A percentile compares a stretch with the other conserved stretches of the same genome.
phyloP scores from a whole-genome alignment of 1,284 basidiomycete genomes.

The Ustilago esculenta region DNA sequence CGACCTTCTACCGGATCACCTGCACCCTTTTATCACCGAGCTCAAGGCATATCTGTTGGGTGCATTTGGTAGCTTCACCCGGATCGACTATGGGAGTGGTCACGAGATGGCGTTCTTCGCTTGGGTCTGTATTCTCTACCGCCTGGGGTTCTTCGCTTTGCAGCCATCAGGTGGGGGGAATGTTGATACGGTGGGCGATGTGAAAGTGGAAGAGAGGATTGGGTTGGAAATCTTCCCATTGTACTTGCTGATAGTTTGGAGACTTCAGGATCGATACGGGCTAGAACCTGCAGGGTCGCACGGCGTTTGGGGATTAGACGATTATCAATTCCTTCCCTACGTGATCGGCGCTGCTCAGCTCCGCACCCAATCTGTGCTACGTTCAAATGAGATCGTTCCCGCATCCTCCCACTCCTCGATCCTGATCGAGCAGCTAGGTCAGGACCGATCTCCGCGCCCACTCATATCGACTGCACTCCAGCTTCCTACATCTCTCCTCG shows the following conservation, averaged over 20 bases:
- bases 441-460: neutral
- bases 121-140: constrained; percentile 56
- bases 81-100: constrained; percentile 96
- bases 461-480: constrained; percentile 11
- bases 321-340: constrained; percentile 89
- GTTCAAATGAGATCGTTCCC: constrained; percentile 10
- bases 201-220: constrained; percentile 41
- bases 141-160: constrained; percentile 44
- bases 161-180: neutral
- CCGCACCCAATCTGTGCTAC: constrained; percentile 64
- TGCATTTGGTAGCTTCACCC: constrained; percentile 87
- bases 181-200: constrained; percentile 3
- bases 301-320: constrained; percentile 96
- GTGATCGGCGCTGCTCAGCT: constrained; percentile 91
- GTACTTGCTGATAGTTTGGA: constrained; percentile 84
- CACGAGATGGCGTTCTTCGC: constrained; percentile 74
- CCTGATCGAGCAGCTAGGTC: constrained; percentile 9
- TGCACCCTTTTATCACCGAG: constrained; percentile 72
- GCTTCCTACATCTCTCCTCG: constrained; percentile 4
- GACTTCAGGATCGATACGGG: constrained; percentile 85
- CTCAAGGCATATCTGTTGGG: constrained; percentile 80
- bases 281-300: constrained; percentile 97
- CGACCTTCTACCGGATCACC: constrained; percentile 71
- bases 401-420: constrained; percentile 11
- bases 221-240: constrained; percentile 75